Evolutionary conservation across 2,329 filamentous ascomycete species (phyloP).

Genomic region (Cytospora piceae): DNA sequence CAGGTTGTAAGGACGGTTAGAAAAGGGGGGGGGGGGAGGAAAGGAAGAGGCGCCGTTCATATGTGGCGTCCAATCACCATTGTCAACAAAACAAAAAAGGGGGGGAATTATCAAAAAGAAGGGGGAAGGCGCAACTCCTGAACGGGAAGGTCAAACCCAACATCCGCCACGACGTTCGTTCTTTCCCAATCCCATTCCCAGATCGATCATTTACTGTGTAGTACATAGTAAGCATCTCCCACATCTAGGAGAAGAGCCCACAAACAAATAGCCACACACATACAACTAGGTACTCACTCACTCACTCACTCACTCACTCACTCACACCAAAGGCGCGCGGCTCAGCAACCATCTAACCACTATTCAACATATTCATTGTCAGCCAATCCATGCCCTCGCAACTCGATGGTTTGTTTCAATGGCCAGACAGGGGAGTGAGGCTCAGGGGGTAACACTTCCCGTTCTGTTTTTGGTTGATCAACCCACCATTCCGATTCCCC

Average conservation of each 20-base stretch:
- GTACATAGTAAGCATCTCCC: too few species aligned
- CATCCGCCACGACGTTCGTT: too few species aligned
- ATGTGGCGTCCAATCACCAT: slow-evolving; percentile 13
- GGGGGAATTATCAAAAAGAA: background rate
- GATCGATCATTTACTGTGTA: too few species aligned
- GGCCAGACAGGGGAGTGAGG: background rate
- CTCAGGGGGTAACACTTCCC: background rate
- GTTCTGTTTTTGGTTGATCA: background rate
- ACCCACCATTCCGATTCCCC: too few species aligned
- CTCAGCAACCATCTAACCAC: slow-evolving; percentile 6
- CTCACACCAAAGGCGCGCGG: slow-evolving; percentile 15
- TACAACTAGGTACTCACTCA: too few species aligned
- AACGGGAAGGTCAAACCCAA: background rate
- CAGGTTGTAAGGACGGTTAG: background rate
- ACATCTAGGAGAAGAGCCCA: too few species aligned
- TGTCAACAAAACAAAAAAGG: background rate
- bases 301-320: background rate
- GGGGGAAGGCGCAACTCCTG: background rate
- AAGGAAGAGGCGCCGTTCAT: background rate
- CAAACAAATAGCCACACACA: too few species aligned
- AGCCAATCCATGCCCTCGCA: background rate
- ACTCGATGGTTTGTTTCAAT: slow-evolving; percentile 8
- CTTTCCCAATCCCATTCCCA: too few species aligned
- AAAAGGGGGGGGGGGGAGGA: background rate
- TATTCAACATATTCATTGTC: background rate